Percentiles rank a stretch among this genome's conserved stretches.
Evolutionary conservation across 2,329 filamentous ascomycete species (phyloP).

Genomic region (Monosporascus sp.): DNA sequence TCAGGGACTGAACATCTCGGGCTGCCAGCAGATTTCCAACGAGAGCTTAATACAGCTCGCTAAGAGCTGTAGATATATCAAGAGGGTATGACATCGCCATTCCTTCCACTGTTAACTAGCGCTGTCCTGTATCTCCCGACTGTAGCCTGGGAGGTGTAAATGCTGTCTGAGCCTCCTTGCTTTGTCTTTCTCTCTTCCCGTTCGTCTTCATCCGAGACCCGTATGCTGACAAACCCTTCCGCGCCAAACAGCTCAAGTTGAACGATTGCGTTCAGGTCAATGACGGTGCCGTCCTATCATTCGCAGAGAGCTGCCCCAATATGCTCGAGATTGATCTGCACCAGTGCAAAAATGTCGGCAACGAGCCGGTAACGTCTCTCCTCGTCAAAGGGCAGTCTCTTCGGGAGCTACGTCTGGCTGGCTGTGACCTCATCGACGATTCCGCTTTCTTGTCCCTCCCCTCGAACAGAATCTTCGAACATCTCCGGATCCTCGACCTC

Average conservation of each 20-base stretch:
- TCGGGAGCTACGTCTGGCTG: constrained; percentile 83
- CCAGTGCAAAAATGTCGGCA: constrained; percentile 74
- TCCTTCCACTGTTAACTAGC: too few relatives aligned
- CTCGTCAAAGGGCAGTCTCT: constrained; percentile 73
- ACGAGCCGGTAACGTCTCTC: constrained; percentile 75
- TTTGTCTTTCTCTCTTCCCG: too few relatives aligned
- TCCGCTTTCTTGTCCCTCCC: constrained; percentile 80
- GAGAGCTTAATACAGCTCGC: constrained; percentile 78
- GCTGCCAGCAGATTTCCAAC: constrained; percentile 78
- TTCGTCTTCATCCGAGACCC: too few relatives aligned
- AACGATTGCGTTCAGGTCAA: constrained; percentile 86
- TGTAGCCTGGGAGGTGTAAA: too few relatives aligned
- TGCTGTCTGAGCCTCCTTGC: too few relatives aligned
- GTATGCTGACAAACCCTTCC: constrained; percentile 23
- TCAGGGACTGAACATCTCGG: constrained; percentile 89
- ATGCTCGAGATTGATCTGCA: constrained; percentile 96
- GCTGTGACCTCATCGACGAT: constrained; percentile 80
- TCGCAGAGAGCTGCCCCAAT: constrained; percentile 82
- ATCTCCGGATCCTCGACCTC: constrained; percentile 86
- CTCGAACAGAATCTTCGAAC: constrained; percentile 65
- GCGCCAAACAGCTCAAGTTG: constrained; percentile 67
- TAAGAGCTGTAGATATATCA: constrained; percentile 77
- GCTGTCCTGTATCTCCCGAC: too few relatives aligned
- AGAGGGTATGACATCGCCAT: constrained; percentile 55
- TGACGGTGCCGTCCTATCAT: constrained; percentile 75